A percentile compares a stretch with the other conserved stretches of the same genome.
These are phyloP conservation scores for Acacia acuminata DNA, from an alignment of 306 rosid species.

Conservation along the genomic window DNA sequence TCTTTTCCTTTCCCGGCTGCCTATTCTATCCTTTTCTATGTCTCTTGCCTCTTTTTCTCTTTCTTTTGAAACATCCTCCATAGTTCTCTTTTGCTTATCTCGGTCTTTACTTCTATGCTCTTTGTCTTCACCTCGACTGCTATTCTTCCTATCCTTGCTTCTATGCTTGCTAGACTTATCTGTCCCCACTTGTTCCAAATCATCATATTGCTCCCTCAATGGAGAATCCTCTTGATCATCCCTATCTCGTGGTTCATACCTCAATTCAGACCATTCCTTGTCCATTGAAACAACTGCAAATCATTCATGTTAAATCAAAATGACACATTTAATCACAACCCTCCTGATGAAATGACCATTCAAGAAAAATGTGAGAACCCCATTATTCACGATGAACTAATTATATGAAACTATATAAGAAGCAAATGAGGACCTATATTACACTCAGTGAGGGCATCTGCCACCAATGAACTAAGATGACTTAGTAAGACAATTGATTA, in stretches of 20 bases:
- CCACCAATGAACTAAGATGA: no score
- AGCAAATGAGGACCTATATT: no score
- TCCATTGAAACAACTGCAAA: conserved; percentile 51
- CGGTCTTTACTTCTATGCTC: conserved; percentile 69
- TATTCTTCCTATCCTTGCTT: conserved; percentile 78
- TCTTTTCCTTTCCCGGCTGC: conserved; percentile 63
- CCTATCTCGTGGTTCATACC: conserved; percentile 43
- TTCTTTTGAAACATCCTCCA: conserved; percentile 54
- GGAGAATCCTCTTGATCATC: conserved; percentile 51
- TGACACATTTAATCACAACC: background rate
- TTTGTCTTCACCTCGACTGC: conserved; percentile 67
- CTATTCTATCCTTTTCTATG: conserved; percentile 55
- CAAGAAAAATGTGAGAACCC: background rate
- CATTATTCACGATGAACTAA: background rate
- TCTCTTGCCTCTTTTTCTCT: conserved; percentile 55
- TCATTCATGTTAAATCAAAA: background rate
- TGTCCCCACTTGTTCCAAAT: conserved; percentile 42
- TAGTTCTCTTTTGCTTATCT: conserved; percentile 53
- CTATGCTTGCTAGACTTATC: conserved; percentile 64
- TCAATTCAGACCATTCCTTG: conserved; percentile 53
- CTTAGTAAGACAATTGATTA: no score
- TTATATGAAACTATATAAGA: background rate
- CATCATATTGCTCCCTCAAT: conserved; percentile 44
- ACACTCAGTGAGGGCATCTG: no score
- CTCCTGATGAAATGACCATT: background rate